phyloP scores from a whole-genome alignment of 495 filamentous ascomycete species.

The Hypoxylon perforatum region DNA sequence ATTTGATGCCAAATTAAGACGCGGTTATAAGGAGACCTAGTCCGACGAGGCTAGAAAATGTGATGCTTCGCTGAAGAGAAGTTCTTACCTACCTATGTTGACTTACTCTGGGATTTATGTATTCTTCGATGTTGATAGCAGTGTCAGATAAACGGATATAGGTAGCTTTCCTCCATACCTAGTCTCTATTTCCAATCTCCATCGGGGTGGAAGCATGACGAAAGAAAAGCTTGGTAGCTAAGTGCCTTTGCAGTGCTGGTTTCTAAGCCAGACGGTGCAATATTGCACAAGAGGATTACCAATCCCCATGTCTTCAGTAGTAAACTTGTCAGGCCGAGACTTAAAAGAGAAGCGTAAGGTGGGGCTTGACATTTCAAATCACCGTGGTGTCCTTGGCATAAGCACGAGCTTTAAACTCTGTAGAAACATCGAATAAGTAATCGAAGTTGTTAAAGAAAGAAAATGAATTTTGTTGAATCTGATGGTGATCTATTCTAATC shows the following conservation, averaged over 20 bases:
- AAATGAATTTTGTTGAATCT: background rate
- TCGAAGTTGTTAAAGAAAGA: background rate
- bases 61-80: background rate
- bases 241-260: background rate
- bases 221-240: background rate
- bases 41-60: no score
- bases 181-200: conserved; percentile 10
- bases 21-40: no score
- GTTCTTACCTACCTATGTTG: conserved; percentile 3
- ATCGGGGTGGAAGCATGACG: background rate
- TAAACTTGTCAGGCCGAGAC: background rate
- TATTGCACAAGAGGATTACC: conserved; percentile 13
- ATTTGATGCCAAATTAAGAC: background rate
- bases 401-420: background rate
- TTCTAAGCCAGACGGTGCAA: conserved; percentile 11
- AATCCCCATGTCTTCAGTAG: conserved; percentile 1
- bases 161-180: conserved; percentile 1
- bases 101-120: conserved; percentile 13
- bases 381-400: conserved; percentile 2
- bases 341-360: background rate
- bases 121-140: background rate
- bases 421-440: background rate
- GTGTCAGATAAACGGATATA: conserved; percentile 19
- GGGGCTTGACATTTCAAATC: background rate
- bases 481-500: background rate